Evolutionary conservation across 768 basidiomycete species (phyloP).

Genomic region (Calocybe gangraenosa): DNA sequence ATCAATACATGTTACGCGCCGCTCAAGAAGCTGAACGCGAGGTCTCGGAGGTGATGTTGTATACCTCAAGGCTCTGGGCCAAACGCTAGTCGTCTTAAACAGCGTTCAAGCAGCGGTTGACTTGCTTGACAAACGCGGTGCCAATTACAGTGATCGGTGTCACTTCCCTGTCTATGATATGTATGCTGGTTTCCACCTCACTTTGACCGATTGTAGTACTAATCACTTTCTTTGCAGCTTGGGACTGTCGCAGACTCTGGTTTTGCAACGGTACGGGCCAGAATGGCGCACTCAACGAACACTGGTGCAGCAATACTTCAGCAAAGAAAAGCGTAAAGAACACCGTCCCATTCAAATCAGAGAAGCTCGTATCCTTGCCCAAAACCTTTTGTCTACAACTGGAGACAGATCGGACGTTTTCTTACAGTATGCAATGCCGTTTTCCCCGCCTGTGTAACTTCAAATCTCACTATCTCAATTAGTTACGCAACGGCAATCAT

Average conservation of each 20-base stretch:
- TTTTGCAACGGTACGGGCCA: slow-evolving; percentile 14
- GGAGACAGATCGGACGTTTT: slow-evolving; percentile 16
- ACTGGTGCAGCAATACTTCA: slow-evolving; percentile 7
- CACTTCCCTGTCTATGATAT: neutral
- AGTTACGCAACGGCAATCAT: slow-evolving; percentile 13
- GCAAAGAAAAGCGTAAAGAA: slow-evolving; percentile 2
- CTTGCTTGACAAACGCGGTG: neutral
- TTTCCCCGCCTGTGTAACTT: neutral
- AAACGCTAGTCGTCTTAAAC: neutral
- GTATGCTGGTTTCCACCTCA: neutral
- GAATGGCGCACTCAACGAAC: slow-evolving; percentile 12
- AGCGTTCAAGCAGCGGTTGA: neutral
- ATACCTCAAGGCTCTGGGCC: neutral
- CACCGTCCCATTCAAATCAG: slow-evolving; percentile 8
- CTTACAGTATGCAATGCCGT: slow-evolving; percentile 4
- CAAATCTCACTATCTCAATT: neutral
- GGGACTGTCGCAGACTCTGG: slow-evolving; percentile 2
- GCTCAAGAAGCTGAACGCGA: slow-evolving; percentile 8
- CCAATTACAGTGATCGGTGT: neutral
- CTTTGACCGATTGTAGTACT: neutral
- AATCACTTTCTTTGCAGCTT: neutral
- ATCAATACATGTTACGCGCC: slow-evolving; percentile 3
- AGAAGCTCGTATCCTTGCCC: slow-evolving; percentile 17
- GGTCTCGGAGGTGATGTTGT: neutral
- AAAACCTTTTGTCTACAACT: slow-evolving; percentile 12